Evolutionary conservation across 345 rosid genomes (phyloP).

Genomic region (Streptanthus diversifolius): DNA sequence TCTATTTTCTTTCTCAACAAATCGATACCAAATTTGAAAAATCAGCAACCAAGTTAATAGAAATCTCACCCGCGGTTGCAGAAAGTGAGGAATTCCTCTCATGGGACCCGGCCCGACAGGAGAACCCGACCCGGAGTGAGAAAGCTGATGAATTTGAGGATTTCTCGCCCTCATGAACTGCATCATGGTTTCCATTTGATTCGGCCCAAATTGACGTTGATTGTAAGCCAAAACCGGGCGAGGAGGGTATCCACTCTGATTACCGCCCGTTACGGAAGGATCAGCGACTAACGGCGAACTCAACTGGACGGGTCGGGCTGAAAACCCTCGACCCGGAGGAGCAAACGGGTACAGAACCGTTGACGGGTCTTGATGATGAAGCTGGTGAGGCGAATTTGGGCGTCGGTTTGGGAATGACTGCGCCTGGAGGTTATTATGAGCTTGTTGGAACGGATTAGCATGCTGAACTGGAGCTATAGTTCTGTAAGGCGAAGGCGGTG

Average conservation of each 20-base stretch:
- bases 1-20: not conserved
- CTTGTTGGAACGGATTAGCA: conserved; percentile 27
- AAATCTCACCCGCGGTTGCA: conserved; percentile 41
- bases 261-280: conserved; percentile 30
- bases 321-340: conserved; percentile 66
- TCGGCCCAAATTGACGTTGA: conserved; percentile 16
- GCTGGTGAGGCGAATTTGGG: conserved; percentile 18
- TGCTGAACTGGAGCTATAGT: conserved; percentile 16
- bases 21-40: not conserved
- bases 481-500: conserved; percentile 22
- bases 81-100: conserved; percentile 42
- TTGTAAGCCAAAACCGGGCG: conserved; percentile 28
- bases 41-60: not conserved
- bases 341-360: conserved; percentile 52
- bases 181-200: conserved; percentile 34
- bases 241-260: conserved; percentile 32
- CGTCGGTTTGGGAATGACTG: conserved; percentile 11
- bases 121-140: conserved; percentile 18
- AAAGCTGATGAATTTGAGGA: conserved; percentile 32
- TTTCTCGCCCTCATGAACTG: conserved; percentile 33
- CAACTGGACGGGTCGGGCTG: conserved; percentile 43
- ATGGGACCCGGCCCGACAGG: conserved; percentile 34
- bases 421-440: conserved; percentile 16
- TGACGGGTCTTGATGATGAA: conserved; percentile 20
- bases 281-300: conserved; percentile 22